phyloP scores from a whole-genome alignment of 78 protist genomes.

The Speleostelium caveatum region DNA sequence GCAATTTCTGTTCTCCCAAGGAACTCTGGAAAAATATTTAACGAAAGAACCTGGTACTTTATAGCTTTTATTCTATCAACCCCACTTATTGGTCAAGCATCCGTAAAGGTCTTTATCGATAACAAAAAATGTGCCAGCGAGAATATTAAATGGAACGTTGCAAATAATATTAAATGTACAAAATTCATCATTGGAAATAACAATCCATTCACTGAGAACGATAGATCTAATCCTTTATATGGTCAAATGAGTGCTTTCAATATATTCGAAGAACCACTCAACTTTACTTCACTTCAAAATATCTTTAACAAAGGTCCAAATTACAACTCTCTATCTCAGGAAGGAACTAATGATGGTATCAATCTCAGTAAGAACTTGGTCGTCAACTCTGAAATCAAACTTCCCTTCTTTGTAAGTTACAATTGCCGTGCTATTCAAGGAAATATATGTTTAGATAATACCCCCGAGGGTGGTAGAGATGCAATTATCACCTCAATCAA shows the following conservation, averaged over 20 bases:
- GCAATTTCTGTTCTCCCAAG: neutral
- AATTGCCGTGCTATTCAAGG: constrained; percentile 79
- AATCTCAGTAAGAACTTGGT: constrained; percentile 24
- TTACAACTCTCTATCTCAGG: constrained; percentile 49
- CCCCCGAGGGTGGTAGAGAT: constrained; percentile 58
- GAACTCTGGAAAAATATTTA: no score
- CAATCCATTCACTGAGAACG: neutral
- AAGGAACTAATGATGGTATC: constrained; percentile 39
- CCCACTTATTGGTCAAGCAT: constrained; percentile 8
- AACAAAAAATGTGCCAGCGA: constrained; percentile 33
- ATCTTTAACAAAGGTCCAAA: constrained; percentile 63
- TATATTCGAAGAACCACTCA: constrained; percentile 66
- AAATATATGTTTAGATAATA: constrained; percentile 64
- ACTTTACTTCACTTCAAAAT: constrained; percentile 37
- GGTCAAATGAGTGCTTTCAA: constrained; percentile 78
- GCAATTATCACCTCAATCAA: constrained; percentile 58
- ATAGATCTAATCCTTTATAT: constrained; percentile 45
- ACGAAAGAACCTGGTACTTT: constrained; percentile 60
- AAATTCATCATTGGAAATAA: constrained; percentile 68
- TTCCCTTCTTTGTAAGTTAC: constrained; percentile 63
- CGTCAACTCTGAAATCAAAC: no score
- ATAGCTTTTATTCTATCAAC: constrained; percentile 27
- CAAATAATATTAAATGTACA: no score
- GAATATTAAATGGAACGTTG: constrained; percentile 8
- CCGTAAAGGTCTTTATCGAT: constrained; percentile 44